Base-by-base conservation (phyloP, 805 yeast genomes). In the Cephaloascus fragrans region DNA sequence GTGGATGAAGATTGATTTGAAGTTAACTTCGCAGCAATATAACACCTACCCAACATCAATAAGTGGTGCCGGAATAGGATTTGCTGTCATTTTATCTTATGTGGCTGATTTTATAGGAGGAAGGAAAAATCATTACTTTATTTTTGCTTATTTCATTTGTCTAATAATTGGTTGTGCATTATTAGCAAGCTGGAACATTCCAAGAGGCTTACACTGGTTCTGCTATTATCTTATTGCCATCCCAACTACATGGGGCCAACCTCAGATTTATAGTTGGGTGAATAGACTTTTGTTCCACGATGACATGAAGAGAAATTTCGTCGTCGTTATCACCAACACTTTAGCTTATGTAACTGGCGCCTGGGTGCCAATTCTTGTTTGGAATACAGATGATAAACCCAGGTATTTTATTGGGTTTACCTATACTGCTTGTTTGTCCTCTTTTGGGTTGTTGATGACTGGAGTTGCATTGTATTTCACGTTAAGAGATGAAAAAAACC, bases 261-360 rank as follows among this genome's bases (percentile, higher is more conserved):
- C 80, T 2, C 63, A 70, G 45, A 70, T 74, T 12, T 75, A 67
- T 43, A 60, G 77, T 2, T 76, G 81, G 82, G 66, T 74, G 29
- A 75, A 75, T 48, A 56, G 73, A 29, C 47, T 67, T 19, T 49
- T 75, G 16, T 58, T 60, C 19, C 50, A 59, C 5, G 69, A 70
- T 42, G 75, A 69, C 48, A 51, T 61, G 64, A 57, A 62, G 51
- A 49, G 64, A 54, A 49, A 54, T 40, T 54, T 64, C 26, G 57
- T 62, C 3, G 65, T 68, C 14, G 69, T 60, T 5, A 41, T 53
- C 4, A 68, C 71, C 19, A 67, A 69, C 45, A 61, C 61, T 14
- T 42, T 62, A 38, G 68, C 71, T 0, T 69, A 69, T 42, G 63
- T 64, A 14, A 62, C 65, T 2, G 54, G 55, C 32, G 61, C 68